Percentiles rank a stretch among this genome's conserved stretches.
Conservation (phyloP, 305 asterid species). For the Fraxinus xanthoxyloides region DNA sequence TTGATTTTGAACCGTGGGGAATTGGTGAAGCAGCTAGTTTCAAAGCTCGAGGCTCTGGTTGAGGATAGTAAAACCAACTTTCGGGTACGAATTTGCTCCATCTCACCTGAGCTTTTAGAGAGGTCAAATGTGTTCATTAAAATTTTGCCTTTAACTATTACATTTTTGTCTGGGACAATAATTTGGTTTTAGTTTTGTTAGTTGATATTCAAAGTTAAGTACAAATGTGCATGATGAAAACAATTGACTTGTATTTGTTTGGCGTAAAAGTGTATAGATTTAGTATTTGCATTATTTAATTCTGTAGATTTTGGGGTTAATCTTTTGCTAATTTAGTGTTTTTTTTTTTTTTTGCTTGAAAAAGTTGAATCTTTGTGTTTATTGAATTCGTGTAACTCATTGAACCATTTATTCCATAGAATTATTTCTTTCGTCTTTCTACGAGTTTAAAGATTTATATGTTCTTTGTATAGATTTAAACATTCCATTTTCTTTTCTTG, state of each 20-base stretch:
- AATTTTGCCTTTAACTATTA: not conserved
- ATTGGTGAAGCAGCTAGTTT: slow-evolving; percentile 69
- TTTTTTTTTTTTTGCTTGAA: not conserved
- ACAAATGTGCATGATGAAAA: not conserved
- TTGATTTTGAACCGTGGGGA: slow-evolving; percentile 69
- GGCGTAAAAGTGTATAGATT: not conserved
- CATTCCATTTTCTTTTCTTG: not conserved
- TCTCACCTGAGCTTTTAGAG: not conserved
- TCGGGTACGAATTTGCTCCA: slow-evolving; percentile 47
- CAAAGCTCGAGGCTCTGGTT: slow-evolving; percentile 69
- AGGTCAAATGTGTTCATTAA: not conserved
- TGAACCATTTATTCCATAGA: not conserved
- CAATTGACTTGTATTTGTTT: not conserved
- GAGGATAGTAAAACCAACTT: slow-evolving; percentile 69
- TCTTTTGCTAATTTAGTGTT: not conserved
- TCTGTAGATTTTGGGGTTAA: not conserved
- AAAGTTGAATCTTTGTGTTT: not conserved
- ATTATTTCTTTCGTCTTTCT: slow-evolving; percentile 1
- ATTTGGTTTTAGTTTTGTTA: not conserved
- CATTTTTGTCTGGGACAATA: not conserved
- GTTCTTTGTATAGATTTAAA: not conserved
- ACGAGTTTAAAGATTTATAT: not conserved
- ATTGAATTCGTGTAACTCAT: not conserved
- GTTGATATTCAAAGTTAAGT: not conserved
- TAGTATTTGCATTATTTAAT: not conserved